phyloP scores from a whole-genome alignment of 805 yeast species.

The Teunomyces tritomae region DNA sequence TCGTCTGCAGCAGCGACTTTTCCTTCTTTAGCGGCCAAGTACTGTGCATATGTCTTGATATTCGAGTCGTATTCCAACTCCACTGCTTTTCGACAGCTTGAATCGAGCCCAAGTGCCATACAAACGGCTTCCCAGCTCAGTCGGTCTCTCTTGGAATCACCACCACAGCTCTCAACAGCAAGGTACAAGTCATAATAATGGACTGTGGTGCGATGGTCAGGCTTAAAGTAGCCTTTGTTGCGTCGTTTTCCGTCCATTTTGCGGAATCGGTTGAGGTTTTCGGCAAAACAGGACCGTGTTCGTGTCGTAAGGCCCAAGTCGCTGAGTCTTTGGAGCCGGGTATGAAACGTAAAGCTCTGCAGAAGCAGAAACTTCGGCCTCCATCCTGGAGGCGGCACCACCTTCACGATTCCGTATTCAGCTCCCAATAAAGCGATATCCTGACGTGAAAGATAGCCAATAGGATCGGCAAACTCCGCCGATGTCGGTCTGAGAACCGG shows the following conservation, averaged over 20 bases:
- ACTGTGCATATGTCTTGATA: conserved; percentile 33
- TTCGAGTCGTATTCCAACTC: conserved; percentile 21
- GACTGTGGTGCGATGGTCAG: conserved; percentile 10
- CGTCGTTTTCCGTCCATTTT: conserved; percentile 35
- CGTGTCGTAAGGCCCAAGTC: conserved; percentile 64
- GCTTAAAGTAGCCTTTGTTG: conserved; percentile 2
- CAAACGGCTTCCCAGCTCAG: background rate
- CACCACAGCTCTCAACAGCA: conserved; percentile 29
- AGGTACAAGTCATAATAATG: conserved; percentile 40
- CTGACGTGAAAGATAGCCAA: conserved; percentile 43
- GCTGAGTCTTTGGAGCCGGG: conserved; percentile 64
- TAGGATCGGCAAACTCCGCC: conserved; percentile 49
- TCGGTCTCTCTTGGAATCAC: conserved; percentile 15
- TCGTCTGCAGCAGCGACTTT: conserved; percentile 15
- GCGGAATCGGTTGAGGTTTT: conserved; percentile 57
- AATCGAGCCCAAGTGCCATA: conserved; percentile 18
- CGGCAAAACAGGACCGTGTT: conserved; percentile 58
- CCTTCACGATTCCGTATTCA: conserved; percentile 50
- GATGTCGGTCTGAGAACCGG: conserved; percentile 47
- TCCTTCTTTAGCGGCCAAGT: conserved; percentile 20
- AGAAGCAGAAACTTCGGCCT: conserved; percentile 56
- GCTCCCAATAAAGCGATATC: conserved; percentile 42
- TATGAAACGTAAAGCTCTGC: conserved; percentile 56
- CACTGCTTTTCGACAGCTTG: conserved; percentile 12
- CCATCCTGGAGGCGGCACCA: conserved; percentile 54